Conservation (phyloP, 2,329 filamentous ascomycete genomes). For the Penicillium occitanis region DNA sequence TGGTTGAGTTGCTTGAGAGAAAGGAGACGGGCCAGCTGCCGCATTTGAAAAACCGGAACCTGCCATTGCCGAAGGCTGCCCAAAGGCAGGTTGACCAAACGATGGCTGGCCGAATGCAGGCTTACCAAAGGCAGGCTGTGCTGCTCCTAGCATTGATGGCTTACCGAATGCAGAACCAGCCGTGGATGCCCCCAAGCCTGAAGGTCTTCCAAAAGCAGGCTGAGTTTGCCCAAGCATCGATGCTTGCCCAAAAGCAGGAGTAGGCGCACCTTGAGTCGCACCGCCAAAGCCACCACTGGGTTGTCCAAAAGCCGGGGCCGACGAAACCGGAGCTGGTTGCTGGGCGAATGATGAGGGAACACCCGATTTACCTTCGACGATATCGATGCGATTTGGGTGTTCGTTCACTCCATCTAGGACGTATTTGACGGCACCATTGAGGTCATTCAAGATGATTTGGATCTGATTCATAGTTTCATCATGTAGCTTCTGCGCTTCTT, state of each 20-base stretch:
- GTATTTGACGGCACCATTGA: slow-evolving; percentile 71
- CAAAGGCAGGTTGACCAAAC: slow-evolving; percentile 43
- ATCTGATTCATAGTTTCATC: slow-evolving; percentile 69
- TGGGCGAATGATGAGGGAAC: slow-evolving; percentile 31
- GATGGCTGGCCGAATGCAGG: slow-evolving; percentile 40
- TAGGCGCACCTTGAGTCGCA: slow-evolving; percentile 23
- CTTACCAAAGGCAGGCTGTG: slow-evolving; percentile 45
- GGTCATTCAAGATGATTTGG: slow-evolving; percentile 65
- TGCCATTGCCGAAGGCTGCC: slow-evolving; percentile 29
- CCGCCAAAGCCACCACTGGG: slow-evolving; percentile 26
- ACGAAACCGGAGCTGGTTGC: slow-evolving; percentile 11
- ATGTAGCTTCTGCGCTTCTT: slow-evolving; percentile 57
- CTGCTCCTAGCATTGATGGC: slow-evolving; percentile 28
- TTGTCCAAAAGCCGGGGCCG: slow-evolving; percentile 29
- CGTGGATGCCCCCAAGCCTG: slow-evolving; percentile 22
- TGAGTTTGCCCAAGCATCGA: slow-evolving; percentile 27
- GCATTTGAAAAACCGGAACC: slow-evolving; percentile 39
- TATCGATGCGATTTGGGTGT: slow-evolving; percentile 73
- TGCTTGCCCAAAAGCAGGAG: slow-evolving; percentile 37
- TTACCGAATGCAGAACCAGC: slow-evolving; percentile 28
- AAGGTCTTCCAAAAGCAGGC: slow-evolving; percentile 30
- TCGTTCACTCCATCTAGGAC: slow-evolving; percentile 64
- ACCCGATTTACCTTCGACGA: slow-evolving; percentile 34
- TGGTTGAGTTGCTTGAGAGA: slow-evolving; percentile 39
- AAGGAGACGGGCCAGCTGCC: slow-evolving; percentile 37